These are phyloP conservation scores for Leccinum variicolor DNA, from an alignment of 768 basidiomycete genomes.

Conservation along the genomic window DNA sequence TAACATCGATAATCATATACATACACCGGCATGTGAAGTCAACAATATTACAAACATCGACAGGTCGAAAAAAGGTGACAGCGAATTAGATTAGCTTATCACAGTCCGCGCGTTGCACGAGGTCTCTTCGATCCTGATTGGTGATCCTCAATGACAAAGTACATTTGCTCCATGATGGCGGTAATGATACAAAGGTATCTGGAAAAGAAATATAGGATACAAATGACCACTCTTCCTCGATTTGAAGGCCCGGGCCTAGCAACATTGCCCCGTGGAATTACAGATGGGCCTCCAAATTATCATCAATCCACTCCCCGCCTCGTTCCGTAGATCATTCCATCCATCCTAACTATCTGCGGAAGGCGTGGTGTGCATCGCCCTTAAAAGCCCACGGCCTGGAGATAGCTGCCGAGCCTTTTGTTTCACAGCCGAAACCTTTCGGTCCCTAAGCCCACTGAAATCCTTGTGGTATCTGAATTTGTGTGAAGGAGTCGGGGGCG, in stretches of 20 bases:
- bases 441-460: conserved; percentile 12
- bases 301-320: conserved; percentile 9
- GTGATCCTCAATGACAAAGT: too few relatives aligned
- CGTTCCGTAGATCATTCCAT: neutral
- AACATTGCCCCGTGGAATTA: neutral
- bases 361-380: conserved; percentile 24
- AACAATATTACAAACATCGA: too few relatives aligned
- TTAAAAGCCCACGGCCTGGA: conserved; percentile 11
- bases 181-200: neutral
- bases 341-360: conserved; percentile 13
- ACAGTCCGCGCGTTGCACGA: too few relatives aligned
- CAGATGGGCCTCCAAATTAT: neutral
- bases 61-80: too few relatives aligned
- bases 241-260: neutral
- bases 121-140: too few relatives aligned
- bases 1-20: too few relatives aligned
- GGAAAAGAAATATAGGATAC: neutral
- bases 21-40: too few relatives aligned
- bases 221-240: neutral
- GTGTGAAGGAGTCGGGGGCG: conserved; percentile 39
- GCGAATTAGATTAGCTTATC: too few relatives aligned
- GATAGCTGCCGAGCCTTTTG: conserved; percentile 11
- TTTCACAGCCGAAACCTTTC: conserved; percentile 15
- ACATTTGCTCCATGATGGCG: neutral
- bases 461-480: conserved; percentile 29